Conservation (phyloP, 495 filamentous ascomycete species). For the Tuber microsphaerosporum region DNA sequence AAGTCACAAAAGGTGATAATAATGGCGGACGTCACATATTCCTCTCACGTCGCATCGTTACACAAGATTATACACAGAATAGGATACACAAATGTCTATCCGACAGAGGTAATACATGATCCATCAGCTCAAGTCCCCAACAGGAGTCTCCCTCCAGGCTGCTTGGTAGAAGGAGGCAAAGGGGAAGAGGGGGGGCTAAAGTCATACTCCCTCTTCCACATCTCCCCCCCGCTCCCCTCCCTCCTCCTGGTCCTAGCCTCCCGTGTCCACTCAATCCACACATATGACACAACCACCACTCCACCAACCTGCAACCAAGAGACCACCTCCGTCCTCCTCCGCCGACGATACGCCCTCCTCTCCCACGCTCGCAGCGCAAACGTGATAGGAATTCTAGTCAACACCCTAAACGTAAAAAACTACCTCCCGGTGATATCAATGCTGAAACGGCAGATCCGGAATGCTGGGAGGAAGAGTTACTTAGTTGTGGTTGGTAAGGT, state of each 20-base stretch:
- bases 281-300: slow-evolving; percentile 50
- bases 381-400: slow-evolving; percentile 88
- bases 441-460: slow-evolving; percentile 61
- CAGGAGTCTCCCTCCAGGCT: slow-evolving; percentile 46
- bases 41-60: slow-evolving; percentile 58
- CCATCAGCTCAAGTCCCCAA: slow-evolving; percentile 82
- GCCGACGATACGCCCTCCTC: slow-evolving; percentile 78
- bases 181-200: slow-evolving; percentile 12
- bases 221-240: slow-evolving; percentile 73
- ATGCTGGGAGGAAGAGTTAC: slow-evolving; percentile 84
- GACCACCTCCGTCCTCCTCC: slow-evolving; percentile 52
- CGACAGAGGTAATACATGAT: slow-evolving; percentile 66
- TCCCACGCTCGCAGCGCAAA: slow-evolving; percentile 71
- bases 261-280: slow-evolving; percentile 67
- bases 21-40: slow-evolving; percentile 84
- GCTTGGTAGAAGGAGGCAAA: neutral
- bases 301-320: slow-evolving; percentile 35
- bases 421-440: slow-evolving; percentile 73
- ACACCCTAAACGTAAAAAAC: slow-evolving; percentile 84
- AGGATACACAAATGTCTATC: slow-evolving; percentile 64
- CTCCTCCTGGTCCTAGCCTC: slow-evolving; percentile 82
- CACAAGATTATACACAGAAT: slow-evolving; percentile 47
- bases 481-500: slow-evolving; percentile 94
- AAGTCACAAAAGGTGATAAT: slow-evolving; percentile 61
- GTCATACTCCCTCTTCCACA: slow-evolving; percentile 61